Base-by-base conservation (phyloP, 139 green algal species). In the Asterochloris erici region DNA sequence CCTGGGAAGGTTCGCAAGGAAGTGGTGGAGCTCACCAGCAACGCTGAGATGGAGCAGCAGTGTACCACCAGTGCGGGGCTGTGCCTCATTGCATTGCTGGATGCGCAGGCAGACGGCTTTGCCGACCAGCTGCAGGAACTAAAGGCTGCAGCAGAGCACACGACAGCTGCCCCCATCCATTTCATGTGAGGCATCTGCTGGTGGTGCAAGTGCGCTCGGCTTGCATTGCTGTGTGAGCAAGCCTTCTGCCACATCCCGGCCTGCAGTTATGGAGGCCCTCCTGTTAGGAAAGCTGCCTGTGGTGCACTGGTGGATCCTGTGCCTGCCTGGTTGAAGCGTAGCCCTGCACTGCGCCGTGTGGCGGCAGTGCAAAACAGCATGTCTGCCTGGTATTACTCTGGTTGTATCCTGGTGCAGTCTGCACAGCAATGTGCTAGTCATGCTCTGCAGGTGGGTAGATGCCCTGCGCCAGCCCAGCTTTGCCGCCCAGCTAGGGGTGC, bases 361-460 rank as follows among this genome's bases (percentile, higher is more conserved):
- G 2, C 6, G 38, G 38, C 38, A 54, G 38, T 54, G 38, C 38
- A 54, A 54, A 54, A 54, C 38, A 54, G 38, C 38, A 54, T 54
- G 6, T 54, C 4, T 10, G 2, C 38, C 38, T 54, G 38, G 38
- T 54, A 54, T 6, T 6, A 2, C 38, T 54, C 38, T 10, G 38
- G 38, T 10, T 10, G 4, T 54, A 54, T 2, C 38, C 38, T 54
- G 38, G 38, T 54, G 38, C 38, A 10, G 38, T 54, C 38, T 2
- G 66, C 66, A 9, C 23, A 9, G 4, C 9, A 9, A 21, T 9
- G 23, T 73, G 66, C 66, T 73, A 24, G 19, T 21, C 66, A 47
- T 68, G 29, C 80, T 47, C 73, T 84, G 73, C 71, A 10, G 64
- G 10, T 84, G 80, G 80, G 24, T 84, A 26, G 80, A 84, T 60